Base-by-base conservation (phyloP, 352 stramenopile species). In the Peronospora farinosa region DNA sequence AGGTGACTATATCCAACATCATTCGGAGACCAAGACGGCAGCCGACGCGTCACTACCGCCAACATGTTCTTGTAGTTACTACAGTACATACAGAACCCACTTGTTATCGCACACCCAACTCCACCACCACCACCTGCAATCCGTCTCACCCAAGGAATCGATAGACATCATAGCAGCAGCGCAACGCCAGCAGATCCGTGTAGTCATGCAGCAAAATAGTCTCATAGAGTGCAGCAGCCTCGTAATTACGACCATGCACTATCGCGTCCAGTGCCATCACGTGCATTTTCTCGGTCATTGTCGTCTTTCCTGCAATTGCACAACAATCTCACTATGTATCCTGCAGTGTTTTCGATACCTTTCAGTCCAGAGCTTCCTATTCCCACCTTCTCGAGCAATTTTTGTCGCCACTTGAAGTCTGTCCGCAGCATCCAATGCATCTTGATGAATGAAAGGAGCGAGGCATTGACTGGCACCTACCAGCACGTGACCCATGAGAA, bases 401-500 rank as follows among this genome's bases (percentile, higher is more conserved):
- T 63, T 63, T 5, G 47, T 43, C 0, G 68, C 75, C 16, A 47
- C 35, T 16, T 65, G 39, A 17, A 86, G 59, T 38, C 57, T 57
- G 9, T 21, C 38, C 6, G 49, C 53, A 6, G 76, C 78, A 27
- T 88, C 74, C 17, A 90, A 35, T 17, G 72, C 54, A 45, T 93
- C 83, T 36, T 81, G 67, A 39, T 86, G 80, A 54, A 83, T 56
- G 46, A 80, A 65, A 2, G 83, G 80, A 15, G 64, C 48, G 17
- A 93, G 64, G 38, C 66, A 85, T 47, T 92, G 70, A 32, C 80
- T 93, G 9, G 77, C 64, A 16, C 71, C 80, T 3, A 93, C 78
- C 11, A 93, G 80, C 43, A 92, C 76, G 39, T 90, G 80, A 37
- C 80, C 83, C 80, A 93, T 93, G 23, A 93, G 57, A 47, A 90